These are phyloP conservation scores for Hermanozyma aechmeae DNA, from an alignment of 805 yeast species.

Conservation along the genomic window DNA sequence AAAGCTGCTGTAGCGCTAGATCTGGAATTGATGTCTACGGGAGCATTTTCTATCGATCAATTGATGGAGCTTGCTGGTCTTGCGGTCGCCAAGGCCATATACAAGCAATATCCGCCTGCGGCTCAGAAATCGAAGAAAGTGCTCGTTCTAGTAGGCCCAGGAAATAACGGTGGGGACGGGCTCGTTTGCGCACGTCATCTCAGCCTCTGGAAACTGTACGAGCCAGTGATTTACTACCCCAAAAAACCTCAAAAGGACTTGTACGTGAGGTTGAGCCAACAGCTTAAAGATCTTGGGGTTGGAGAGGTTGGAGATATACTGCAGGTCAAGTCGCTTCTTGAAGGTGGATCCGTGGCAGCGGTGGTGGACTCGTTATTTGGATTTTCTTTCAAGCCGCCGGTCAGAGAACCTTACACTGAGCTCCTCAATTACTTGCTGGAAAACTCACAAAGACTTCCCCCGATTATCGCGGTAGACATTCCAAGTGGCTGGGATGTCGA, in stretches of 20 bases:
- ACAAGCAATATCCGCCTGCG: conserved; percentile 53
- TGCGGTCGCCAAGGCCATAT: conserved; percentile 84
- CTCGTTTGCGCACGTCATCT: conserved; percentile 91
- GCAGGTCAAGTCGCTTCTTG: conserved; percentile 13
- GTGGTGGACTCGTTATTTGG: conserved; percentile 83
- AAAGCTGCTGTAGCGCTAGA: conserved; percentile 70
- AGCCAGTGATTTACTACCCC: conserved; percentile 75
- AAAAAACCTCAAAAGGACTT: conserved; percentile 47
- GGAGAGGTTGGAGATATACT: conserved; percentile 39
- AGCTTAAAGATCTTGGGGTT: conserved; percentile 57
- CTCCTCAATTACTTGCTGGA: conserved; percentile 17
- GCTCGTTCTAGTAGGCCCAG: conserved; percentile 83
- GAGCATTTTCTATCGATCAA: conserved; percentile 77
- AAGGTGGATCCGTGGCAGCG: conserved; percentile 17
- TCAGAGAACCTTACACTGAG: conserved; percentile 66
- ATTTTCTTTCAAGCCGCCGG: conserved; percentile 84
- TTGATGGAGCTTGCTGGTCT: conserved; percentile 95
- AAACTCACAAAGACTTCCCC: conserved; percentile 36
- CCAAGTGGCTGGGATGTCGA: conserved; percentile 99
- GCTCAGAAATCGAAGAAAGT: conserved; percentile 21
- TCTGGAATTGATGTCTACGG: conserved; percentile 76
- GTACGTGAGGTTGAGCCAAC: conserved; percentile 53
- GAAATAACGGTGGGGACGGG: conserved; percentile 97
- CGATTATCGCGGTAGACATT: conserved; percentile 76
- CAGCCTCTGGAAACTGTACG: conserved; percentile 61